Conservation (phyloP, 2,329 filamentous ascomycete genomes). For the Alternaria dauci region DNA sequence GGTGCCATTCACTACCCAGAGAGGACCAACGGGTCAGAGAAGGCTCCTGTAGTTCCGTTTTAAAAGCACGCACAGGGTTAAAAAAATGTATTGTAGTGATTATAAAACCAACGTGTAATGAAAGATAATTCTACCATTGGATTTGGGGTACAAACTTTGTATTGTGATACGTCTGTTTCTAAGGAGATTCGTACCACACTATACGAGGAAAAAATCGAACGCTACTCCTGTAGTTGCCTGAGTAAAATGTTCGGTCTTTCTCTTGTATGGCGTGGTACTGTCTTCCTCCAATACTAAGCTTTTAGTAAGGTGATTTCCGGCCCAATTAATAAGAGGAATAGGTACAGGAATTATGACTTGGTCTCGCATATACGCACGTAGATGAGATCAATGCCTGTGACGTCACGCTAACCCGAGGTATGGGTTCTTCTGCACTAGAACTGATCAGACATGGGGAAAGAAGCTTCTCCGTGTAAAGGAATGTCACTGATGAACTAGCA, state of each 20-base stretch:
- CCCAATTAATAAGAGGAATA: background rate
- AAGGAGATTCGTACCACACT: too few species aligned
- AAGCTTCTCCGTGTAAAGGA: background rate
- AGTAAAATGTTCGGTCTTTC: too few species aligned
- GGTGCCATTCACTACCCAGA: constrained; percentile 65
- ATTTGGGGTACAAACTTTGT: too few species aligned
- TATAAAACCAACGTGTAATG: background rate
- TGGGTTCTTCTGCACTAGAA: background rate
- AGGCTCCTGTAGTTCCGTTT: constrained; percentile 37
- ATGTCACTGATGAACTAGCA: background rate
- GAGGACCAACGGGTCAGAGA: constrained; percentile 55
- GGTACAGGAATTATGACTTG: background rate
- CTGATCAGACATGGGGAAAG: background rate
- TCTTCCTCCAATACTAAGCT: too few species aligned
- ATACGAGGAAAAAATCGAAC: too few species aligned
- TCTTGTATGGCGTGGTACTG: too few species aligned
- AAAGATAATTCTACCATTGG: background rate
- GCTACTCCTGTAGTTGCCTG: too few species aligned
- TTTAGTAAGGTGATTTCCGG: too few species aligned
- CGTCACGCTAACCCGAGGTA: background rate
- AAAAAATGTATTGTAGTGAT: background rate
- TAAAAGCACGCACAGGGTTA: constrained; percentile 4
- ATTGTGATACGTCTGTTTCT: too few species aligned
- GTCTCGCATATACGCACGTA: background rate
- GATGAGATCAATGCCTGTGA: background rate